Percentiles rank a stretch among this genome's conserved stretches.
Evolutionary conservation across 768 basidiomycete species (phyloP).

Genomic region (Podaxis sp.): DNA sequence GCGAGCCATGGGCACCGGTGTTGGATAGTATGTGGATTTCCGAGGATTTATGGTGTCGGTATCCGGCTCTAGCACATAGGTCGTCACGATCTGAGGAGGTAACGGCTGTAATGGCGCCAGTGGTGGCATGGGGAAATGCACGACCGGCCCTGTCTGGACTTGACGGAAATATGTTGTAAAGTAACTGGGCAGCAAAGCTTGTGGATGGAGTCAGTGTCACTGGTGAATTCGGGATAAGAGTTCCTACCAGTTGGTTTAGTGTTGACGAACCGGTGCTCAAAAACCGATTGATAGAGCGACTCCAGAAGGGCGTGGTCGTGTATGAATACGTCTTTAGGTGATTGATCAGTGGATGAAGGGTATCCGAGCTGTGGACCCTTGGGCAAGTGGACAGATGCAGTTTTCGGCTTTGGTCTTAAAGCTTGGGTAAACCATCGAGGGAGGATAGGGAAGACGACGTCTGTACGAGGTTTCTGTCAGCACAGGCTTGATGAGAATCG

Average conservation of each 20-base stretch:
- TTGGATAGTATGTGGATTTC: slow-evolving; percentile 31
- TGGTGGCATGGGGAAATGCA: slow-evolving; percentile 67
- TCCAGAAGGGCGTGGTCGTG: slow-evolving; percentile 74
- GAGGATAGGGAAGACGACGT: slow-evolving; percentile 70
- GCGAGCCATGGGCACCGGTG: slow-evolving; percentile 29
- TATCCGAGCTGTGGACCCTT: slow-evolving; percentile 37
- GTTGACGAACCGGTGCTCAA: slow-evolving; percentile 70
- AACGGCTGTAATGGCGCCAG: slow-evolving; percentile 59
- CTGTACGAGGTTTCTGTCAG: slow-evolving; percentile 28
- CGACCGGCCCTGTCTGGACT: slow-evolving; percentile 53
- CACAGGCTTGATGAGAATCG: neutral
- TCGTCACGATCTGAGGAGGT: slow-evolving; percentile 38
- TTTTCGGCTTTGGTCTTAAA: slow-evolving; percentile 47
- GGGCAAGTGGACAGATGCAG: slow-evolving; percentile 47
- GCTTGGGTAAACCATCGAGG: slow-evolving; percentile 77
- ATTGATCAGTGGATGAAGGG: slow-evolving; percentile 29
- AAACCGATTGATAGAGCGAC: slow-evolving; percentile 61
- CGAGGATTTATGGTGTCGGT: slow-evolving; percentile 30
- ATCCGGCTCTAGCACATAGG: slow-evolving; percentile 33
- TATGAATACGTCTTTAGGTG: slow-evolving; percentile 26
- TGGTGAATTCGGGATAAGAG: neutral
- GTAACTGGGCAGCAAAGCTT: slow-evolving; percentile 65
- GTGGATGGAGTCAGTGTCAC: neutral
- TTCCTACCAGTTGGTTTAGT: slow-evolving; percentile 59
- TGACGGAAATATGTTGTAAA: slow-evolving; percentile 70